A percentile compares a stretch with the other conserved stretches of the same genome.
Conservation (phyloP, 208 protist genomes). For the Trypanosoma cruzi region DNA sequence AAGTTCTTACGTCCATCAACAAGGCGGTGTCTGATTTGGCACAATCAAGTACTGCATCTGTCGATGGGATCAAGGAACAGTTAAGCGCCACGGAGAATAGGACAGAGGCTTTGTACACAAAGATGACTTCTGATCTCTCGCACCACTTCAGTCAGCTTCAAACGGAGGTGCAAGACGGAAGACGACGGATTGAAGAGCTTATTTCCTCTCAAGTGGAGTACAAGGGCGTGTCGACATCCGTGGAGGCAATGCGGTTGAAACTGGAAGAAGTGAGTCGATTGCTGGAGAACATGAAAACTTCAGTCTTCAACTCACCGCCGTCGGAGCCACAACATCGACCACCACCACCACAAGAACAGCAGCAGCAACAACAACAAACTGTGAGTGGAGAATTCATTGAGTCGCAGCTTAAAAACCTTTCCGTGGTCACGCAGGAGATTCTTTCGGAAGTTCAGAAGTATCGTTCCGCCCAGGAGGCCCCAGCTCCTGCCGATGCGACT, state of each 20-base stretch:
- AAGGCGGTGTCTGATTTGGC: conserved; percentile 7
- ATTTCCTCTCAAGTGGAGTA: conserved; percentile 19
- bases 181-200: conserved; percentile 17
- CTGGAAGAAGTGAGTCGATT: conserved; percentile 17
- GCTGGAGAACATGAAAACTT: conserved; percentile 11
- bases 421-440: conserved; percentile 14
- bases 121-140: conserved; percentile 7
- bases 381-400: conserved; percentile 1
- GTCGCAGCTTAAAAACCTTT: conserved; percentile 14
- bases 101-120: conserved; percentile 1
- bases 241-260: conserved; percentile 23
- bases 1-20: conserved; percentile 14
- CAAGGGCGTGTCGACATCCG: conserved; percentile 6
- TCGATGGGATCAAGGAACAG: conserved; percentile 10
- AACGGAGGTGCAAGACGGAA: conserved; percentile 12
- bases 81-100: conserved; percentile 7
- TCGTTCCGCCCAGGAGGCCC: neutral
- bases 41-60: conserved; percentile 2
- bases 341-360: neutral
- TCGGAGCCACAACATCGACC: neutral
- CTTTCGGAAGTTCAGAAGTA: conserved; percentile 19
- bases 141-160: conserved; percentile 13
- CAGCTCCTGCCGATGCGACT: neutral
- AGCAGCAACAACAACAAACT: neutral
- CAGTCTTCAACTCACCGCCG: neutral